phyloP scores from a whole-genome alignment of 768 basidiomycete species.

The Rhodocollybia butyracea region DNA sequence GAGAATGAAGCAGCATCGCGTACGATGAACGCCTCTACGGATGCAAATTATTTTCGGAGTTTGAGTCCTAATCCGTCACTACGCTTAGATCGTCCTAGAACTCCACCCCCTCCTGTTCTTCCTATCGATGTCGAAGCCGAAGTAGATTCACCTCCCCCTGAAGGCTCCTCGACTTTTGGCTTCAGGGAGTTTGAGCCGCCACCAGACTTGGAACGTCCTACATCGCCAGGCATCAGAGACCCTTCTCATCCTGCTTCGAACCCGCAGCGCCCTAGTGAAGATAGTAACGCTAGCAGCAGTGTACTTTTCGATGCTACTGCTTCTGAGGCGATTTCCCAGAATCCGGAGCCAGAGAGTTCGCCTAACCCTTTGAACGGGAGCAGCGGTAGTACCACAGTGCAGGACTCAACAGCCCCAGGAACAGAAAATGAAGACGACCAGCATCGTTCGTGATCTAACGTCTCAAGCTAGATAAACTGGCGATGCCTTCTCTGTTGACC shows the following conservation, averaged over 20 bases:
- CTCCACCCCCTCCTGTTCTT: slow-evolving; percentile 7
- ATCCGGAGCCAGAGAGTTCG: not conserved
- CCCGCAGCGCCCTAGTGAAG: not conserved
- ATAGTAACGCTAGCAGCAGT: not conserved
- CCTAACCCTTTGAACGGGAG: not conserved
- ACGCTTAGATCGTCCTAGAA: slow-evolving; percentile 1
- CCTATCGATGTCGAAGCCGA: slow-evolving; percentile 8
- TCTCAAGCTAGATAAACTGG: no score
- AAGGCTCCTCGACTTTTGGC: slow-evolving; percentile 4
- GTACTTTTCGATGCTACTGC: no score
- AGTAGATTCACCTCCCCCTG: slow-evolving; percentile 5
- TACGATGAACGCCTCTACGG: not conserved
- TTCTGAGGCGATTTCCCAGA: not conserved
- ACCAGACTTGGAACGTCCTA: not conserved
- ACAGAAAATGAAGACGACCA: no score
- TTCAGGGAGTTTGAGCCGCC: slow-evolving; percentile 9
- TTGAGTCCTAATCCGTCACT: slow-evolving; percentile 3
- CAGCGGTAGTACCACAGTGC: no score
- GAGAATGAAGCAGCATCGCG: not conserved
- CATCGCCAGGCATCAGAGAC: not conserved
- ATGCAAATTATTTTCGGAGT: not conserved
- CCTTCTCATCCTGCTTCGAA: not conserved
- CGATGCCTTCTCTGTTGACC: no score
- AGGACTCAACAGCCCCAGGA: no score
- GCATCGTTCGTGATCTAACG: no score